Evolutionary conservation across 805 yeast species (phyloP).

Genomic region (Pichia membranifaciens): DNA sequence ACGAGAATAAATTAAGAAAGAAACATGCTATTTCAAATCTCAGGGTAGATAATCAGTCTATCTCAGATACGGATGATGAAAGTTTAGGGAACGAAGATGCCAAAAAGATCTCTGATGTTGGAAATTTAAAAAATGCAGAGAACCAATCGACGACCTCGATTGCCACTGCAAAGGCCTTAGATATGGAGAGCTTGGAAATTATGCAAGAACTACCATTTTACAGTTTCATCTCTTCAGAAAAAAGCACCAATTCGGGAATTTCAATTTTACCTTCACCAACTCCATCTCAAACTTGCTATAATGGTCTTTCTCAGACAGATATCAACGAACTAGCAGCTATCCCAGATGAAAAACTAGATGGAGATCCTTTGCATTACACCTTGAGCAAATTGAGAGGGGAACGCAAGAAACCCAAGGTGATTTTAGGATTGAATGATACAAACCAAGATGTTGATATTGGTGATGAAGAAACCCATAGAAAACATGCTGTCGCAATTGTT

Average conservation of each 20-base stretch:
- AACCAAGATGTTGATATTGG: neutral
- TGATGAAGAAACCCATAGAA: slow-evolving; percentile 12
- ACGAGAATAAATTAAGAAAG: slow-evolving; percentile 34
- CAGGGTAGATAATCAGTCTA: slow-evolving; percentile 25
- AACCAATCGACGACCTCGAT: neutral
- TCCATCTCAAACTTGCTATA: slow-evolving; percentile 33
- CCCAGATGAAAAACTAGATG: slow-evolving; percentile 68
- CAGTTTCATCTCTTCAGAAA: slow-evolving; percentile 1
- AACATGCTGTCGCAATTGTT: slow-evolving; percentile 17
- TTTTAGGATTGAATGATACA: slow-evolving; percentile 26
- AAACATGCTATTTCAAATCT: slow-evolving; percentile 46
- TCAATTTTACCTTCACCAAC: slow-evolving; percentile 32
- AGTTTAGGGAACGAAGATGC: neutral
- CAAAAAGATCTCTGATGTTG: too few relatives aligned
- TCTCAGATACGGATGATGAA: slow-evolving; percentile 1
- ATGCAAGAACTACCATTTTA: slow-evolving; percentile 15
- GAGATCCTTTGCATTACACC: slow-evolving; percentile 71
- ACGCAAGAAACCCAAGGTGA: slow-evolving; percentile 15
- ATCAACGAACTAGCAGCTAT: slow-evolving; percentile 76
- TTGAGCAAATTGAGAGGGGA: slow-evolving; percentile 75
- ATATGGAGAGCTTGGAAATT: neutral
- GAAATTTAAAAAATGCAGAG: neutral
- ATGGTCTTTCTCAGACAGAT: slow-evolving; percentile 48
- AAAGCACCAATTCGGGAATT: slow-evolving; percentile 17
- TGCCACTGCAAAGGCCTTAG: neutral